These are phyloP conservation scores for Talaromyces sp. DNA, from an alignment of 2,329 filamentous ascomycete species.

Conservation along the genomic window DNA sequence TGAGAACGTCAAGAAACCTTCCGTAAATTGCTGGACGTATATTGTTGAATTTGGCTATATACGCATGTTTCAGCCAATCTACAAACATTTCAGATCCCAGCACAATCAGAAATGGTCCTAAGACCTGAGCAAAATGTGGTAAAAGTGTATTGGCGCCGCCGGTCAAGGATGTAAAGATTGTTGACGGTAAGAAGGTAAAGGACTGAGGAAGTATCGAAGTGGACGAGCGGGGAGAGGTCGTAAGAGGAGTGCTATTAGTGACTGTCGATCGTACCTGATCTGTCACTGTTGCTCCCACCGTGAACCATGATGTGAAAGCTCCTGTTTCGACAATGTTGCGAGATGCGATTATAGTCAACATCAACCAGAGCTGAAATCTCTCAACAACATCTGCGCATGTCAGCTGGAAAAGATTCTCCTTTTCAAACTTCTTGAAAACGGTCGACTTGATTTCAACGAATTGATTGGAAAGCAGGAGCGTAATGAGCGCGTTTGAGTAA, in stretches of 20 bases:
- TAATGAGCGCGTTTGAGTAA: slow-evolving; percentile 92
- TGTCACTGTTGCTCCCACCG: slow-evolving; percentile 33
- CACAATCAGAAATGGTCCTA: slow-evolving; percentile 90
- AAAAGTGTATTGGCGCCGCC: slow-evolving; percentile 43
- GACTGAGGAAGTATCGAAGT: slow-evolving; percentile 80
- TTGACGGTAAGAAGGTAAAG: slow-evolving; percentile 73
- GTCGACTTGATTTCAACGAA: slow-evolving; percentile 99
- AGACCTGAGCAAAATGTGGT: slow-evolving; percentile 64
- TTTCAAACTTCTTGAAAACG: slow-evolving; percentile 98
- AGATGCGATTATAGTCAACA: slow-evolving; percentile 92
- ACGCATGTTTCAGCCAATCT: slow-evolving; percentile 94
- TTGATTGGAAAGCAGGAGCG: slow-evolving; percentile 90
- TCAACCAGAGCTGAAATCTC: slow-evolving; percentile 94
- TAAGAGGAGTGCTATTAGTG: slow-evolving; percentile 50
- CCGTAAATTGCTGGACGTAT: slow-evolving; percentile 86
- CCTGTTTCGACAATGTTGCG: slow-evolving; percentile 96
- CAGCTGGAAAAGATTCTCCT: slow-evolving; percentile 93
- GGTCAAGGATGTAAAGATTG: slow-evolving; percentile 39
- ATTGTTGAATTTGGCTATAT: slow-evolving; percentile 98
- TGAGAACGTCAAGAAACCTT: slow-evolving; percentile 85
- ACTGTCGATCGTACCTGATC: slow-evolving; percentile 30
- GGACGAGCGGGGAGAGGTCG: slow-evolving; percentile 53
- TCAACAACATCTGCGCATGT: slow-evolving; percentile 97
- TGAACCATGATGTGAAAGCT: slow-evolving; percentile 60
- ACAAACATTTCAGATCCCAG: slow-evolving; percentile 95